These are phyloP conservation scores for Mytilinidion resinicola DNA, from an alignment of 495 filamentous ascomycete species.

Conservation along the genomic window DNA sequence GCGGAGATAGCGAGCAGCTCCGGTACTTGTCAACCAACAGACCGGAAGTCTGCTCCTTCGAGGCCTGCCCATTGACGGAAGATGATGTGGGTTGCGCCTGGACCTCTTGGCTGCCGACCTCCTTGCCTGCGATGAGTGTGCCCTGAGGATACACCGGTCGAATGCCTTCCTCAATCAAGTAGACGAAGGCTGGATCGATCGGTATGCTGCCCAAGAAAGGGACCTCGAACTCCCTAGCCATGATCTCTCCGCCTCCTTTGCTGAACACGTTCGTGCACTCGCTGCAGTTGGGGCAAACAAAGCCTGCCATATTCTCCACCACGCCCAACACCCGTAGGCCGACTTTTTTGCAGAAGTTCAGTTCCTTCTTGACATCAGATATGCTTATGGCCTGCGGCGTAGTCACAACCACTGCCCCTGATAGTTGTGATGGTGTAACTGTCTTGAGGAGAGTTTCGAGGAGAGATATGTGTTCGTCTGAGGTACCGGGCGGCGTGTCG, in stretches of 20 bases:
- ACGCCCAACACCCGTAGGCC: conserved; percentile 78
- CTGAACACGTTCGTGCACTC: conserved; percentile 90
- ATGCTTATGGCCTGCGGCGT: conserved; percentile 93
- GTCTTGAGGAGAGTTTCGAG: conserved; percentile 71
- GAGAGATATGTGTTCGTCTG: conserved; percentile 93
- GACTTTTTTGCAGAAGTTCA: conserved; percentile 91
- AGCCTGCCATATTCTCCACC: conserved; percentile 96
- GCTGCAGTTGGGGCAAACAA: conserved; percentile 90
- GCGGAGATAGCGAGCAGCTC: conserved; percentile 64
- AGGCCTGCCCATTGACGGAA: not conserved
- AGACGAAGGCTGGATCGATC: conserved; percentile 70
- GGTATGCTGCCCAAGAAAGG: conserved; percentile 81
- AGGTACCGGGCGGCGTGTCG: conserved; percentile 93
- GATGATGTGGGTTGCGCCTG: no score
- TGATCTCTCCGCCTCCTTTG: conserved; percentile 79
- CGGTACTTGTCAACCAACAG: conserved; percentile 72
- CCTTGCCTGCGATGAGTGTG: conserved; percentile 24
- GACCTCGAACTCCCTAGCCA: conserved; percentile 81
- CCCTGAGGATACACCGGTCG: conserved; percentile 40
- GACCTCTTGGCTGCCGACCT: conserved; percentile 16
- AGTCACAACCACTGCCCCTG: conserved; percentile 88
- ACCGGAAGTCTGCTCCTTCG: conserved; percentile 41
- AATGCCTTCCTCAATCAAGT: conserved; percentile 57
- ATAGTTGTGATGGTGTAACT: conserved; percentile 43
- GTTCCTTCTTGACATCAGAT: conserved; percentile 88